Evolutionary conservation across 805 yeast genomes (phyloP).

Genomic region (Wickerhamiella occidentalis): DNA sequence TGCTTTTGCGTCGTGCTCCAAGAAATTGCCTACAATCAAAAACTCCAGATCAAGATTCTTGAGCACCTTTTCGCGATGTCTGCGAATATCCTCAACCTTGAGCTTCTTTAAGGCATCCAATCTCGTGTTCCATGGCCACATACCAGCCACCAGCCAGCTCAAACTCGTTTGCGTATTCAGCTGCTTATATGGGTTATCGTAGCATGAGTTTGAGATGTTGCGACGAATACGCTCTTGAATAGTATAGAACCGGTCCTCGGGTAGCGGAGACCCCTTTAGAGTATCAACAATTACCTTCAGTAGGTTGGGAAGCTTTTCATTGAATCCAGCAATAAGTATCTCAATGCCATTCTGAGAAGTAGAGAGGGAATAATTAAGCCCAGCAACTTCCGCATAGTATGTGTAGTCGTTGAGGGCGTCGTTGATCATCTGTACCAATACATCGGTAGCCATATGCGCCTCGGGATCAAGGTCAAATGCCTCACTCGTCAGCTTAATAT

Average conservation of each 20-base stretch:
- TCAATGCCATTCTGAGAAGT: slow-evolving; percentile 60
- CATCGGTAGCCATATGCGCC: slow-evolving; percentile 43
- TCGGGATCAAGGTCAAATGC: slow-evolving; percentile 7
- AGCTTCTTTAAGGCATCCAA: slow-evolving; percentile 42
- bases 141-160: slow-evolving; percentile 55
- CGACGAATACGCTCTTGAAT: slow-evolving; percentile 52
- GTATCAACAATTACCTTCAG: slow-evolving; percentile 48
- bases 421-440: slow-evolving; percentile 58
- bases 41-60: slow-evolving; percentile 55
- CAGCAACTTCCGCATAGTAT: slow-evolving; percentile 78
- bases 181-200: slow-evolving; percentile 66
- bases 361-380: slow-evolving; percentile 46
- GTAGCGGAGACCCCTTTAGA: slow-evolving; percentile 39
- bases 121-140: slow-evolving; percentile 56
- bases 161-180: slow-evolving; percentile 46
- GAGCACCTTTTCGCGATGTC: slow-evolving; percentile 28
- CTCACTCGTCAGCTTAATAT: slow-evolving; percentile 51
- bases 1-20: slow-evolving; percentile 40
- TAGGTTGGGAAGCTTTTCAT: slow-evolving; percentile 61
- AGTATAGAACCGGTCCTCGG: slow-evolving; percentile 49
- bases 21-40: slow-evolving; percentile 66
- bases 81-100: slow-evolving; percentile 13
- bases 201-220: slow-evolving; percentile 56
- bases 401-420: slow-evolving; percentile 66
- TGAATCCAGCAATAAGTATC: slow-evolving; percentile 63